Base-by-base conservation (phyloP, 805 yeast genomes). In the Sugiyamaella floridensis region DNA sequence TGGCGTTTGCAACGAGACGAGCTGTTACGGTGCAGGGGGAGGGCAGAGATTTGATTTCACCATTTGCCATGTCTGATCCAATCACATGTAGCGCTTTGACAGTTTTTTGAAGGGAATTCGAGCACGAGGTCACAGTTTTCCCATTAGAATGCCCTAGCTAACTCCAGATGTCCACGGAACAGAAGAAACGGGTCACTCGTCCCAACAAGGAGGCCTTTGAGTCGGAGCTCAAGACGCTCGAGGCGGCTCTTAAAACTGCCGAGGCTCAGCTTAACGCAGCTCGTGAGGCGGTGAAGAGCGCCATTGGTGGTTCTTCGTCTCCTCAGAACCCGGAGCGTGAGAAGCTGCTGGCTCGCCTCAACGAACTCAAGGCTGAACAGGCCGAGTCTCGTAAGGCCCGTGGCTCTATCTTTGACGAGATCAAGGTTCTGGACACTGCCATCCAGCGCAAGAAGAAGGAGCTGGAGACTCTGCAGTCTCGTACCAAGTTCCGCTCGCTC, bases 371-470 rank as follows among this genome's bases (percentile, higher is more conserved):
- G 64, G 71, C 70, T 59, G 70, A 71, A 55, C 64, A 59, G 67
- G 72, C 77, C 51, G 74, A 71, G 57, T 69, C 76, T 59, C 78
- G 78, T 64, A 61, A 65, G 45, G 70, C 74, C 56, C 74, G 79
- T 67, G 72, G 68, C 56, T 61, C 70, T 42, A 66, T 71, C 68
- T 57, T 73, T 61, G 87, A 83, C 55, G 87, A 85, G 71, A 80
- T 92, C 67, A 85, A 81, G 69, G 74, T 75, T 43, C 70, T 83
- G 57, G 97, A 93, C 63, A 72, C 77, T 52, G 74, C 74, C 53
- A 73, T 88, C 71, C 86, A 87, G 77, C 82, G 83, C 71, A 86
- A 84, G 73, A 79, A 83, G 62, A 71, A 73, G 57, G 96, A 89
- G 61, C 79, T 92, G 62, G 85, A 81, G 68, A 76, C 82, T 43